Percentiles rank a stretch among this genome's conserved stretches.
Evolutionary conservation across 2,329 filamentous ascomycete genomes (phyloP).

Genomic region (Aureobasidium sp.): DNA sequence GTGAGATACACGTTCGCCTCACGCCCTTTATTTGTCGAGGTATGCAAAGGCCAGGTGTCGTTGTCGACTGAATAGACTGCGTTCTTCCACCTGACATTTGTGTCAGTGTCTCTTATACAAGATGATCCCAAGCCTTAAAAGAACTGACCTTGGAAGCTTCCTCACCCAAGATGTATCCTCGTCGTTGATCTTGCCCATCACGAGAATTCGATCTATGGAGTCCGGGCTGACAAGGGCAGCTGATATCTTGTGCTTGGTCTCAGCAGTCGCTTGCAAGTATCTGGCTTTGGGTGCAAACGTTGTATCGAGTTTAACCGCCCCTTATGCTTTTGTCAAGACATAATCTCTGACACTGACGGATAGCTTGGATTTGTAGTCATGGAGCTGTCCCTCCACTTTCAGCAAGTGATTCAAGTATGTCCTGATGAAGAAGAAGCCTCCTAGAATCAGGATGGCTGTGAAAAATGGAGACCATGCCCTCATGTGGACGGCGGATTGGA

Average conservation of each 20-base stretch:
- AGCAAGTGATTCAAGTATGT: too few relatives aligned
- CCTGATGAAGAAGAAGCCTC: too few relatives aligned
- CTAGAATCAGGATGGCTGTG: too few relatives aligned
- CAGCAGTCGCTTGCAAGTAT: neutral
- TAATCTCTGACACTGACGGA: neutral
- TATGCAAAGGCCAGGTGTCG: neutral
- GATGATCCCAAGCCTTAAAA: too few relatives aligned
- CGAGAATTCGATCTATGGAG: neutral
- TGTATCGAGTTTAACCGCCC: neutral
- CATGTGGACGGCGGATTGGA: too few relatives aligned
- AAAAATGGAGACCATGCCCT: too few relatives aligned
- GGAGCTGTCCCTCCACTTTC: neutral
- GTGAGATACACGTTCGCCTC: conserved; percentile 44
- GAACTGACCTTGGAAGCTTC: too few relatives aligned
- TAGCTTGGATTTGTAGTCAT: neutral
- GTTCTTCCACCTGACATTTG: too few relatives aligned
- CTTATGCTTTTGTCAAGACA: neutral
- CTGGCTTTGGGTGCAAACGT: neutral
- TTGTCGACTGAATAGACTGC: conserved; percentile 3
- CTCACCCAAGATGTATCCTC: too few relatives aligned
- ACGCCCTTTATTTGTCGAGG: neutral
- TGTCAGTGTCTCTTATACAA: too few relatives aligned
- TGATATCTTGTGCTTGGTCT: neutral
- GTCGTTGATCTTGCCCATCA: too few relatives aligned
- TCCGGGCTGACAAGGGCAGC: neutral